These are phyloP conservation scores for Solanum habrochaites DNA, from an alignment of 257 asterid genomes.

Conservation along the genomic window DNA sequence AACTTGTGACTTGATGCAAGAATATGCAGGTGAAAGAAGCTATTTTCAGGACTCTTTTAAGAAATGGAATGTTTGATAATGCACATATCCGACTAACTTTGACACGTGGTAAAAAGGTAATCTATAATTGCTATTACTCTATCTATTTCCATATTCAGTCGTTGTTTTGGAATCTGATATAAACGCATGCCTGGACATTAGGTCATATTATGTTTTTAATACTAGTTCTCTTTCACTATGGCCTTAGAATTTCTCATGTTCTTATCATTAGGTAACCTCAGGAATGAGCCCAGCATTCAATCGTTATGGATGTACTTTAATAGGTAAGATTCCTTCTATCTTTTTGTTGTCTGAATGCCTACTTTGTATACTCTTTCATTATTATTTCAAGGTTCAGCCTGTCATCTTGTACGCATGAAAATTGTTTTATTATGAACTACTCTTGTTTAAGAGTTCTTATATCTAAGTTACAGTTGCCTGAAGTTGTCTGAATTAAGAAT, in stretches of 20 bases:
- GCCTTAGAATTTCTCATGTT: constrained; percentile 1
- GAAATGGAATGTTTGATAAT: constrained; percentile 74
- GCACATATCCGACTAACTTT: constrained; percentile 77
- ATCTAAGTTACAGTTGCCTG: background rate
- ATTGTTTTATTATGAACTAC: background rate
- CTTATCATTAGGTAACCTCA: constrained; percentile 53
- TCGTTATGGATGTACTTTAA: constrained; percentile 66
- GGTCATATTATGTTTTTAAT: background rate
- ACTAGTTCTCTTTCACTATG: background rate
- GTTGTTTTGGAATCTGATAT: background rate
- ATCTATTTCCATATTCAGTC: background rate
- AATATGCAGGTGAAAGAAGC: constrained; percentile 81
- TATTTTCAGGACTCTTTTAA: constrained; percentile 66
- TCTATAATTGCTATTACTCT: background rate
- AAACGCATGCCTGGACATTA: background rate
- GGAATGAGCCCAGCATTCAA: constrained; percentile 91
- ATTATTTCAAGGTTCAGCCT: background rate
- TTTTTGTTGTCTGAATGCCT: background rate
- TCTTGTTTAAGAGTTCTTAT: background rate
- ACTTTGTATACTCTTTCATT: background rate
- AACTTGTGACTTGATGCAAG: background rate
- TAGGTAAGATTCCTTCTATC: constrained; percentile 32
- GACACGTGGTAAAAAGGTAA: constrained; percentile 94
- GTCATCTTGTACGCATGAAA: background rate
- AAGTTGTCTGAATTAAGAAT: background rate